Evolutionary conservation across 2,329 filamentous ascomycete species (phyloP).

Genomic region (Apiospora malaysiana): DNA sequence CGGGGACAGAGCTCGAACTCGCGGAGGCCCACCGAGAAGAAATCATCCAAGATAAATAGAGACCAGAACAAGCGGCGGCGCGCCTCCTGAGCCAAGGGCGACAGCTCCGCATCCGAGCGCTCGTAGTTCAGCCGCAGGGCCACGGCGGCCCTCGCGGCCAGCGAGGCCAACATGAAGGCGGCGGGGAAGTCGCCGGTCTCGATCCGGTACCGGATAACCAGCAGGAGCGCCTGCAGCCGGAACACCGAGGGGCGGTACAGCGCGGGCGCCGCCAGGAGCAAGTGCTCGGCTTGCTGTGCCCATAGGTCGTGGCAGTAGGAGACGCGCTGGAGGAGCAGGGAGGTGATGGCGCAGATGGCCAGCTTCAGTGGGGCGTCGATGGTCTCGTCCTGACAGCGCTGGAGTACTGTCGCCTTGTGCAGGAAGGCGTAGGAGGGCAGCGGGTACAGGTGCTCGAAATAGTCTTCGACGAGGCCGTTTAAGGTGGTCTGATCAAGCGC

Average conservation of each 20-base stretch:
- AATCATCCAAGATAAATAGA: constrained; percentile 50
- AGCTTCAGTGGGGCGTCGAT: constrained; percentile 60
- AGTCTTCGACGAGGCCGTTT: constrained; percentile 59
- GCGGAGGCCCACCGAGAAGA: constrained; percentile 46
- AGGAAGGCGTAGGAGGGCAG: constrained; percentile 64
- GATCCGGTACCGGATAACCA: constrained; percentile 54
- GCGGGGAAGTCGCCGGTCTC: constrained; percentile 50
- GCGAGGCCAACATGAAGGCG: constrained; percentile 55
- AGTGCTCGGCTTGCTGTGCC: constrained; percentile 59
- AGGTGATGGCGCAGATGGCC: constrained; percentile 61
- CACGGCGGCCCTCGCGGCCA: constrained; percentile 53
- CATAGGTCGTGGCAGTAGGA: constrained; percentile 58
- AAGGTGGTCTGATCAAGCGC: constrained; percentile 51
- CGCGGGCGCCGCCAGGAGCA: constrained; percentile 56
- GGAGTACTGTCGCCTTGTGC: constrained; percentile 64
- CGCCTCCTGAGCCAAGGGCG: constrained; percentile 51
- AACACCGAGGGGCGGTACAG: constrained; percentile 62
- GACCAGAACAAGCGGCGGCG: constrained; percentile 53
- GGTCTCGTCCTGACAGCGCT: constrained; percentile 61
- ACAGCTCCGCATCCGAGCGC: constrained; percentile 45
- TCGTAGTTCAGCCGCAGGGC: constrained; percentile 56
- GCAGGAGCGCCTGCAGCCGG: constrained; percentile 55
- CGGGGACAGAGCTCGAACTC: constrained; percentile 48
- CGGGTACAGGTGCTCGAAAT: constrained; percentile 64
- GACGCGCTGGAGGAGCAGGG: constrained; percentile 60